Conservation (phyloP, 805 yeast species). For the Pichia nanzhaoensis region DNA sequence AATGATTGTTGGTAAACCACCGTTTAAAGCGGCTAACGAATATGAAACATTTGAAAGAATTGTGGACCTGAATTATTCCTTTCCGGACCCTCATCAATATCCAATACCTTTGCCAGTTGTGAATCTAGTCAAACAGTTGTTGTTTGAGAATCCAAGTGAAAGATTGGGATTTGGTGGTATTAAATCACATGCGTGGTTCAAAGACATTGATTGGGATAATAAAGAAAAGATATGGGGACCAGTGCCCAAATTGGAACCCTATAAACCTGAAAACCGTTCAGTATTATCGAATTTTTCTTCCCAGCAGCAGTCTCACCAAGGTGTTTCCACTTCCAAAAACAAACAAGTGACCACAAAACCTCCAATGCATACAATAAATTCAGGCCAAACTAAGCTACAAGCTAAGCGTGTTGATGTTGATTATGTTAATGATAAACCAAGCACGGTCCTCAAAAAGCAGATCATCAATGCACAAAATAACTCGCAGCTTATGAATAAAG, state of each 20-base stretch:
- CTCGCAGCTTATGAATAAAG: constrained; percentile 30
- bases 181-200: constrained; percentile 67
- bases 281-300: background rate
- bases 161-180: constrained; percentile 54
- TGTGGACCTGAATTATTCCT: constrained; percentile 65
- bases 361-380: background rate
- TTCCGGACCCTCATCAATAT: constrained; percentile 52
- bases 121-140: constrained; percentile 57
- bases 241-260: constrained; percentile 67
- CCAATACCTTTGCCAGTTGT: constrained; percentile 55
- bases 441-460: constrained; percentile 22
- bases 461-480: constrained; percentile 27
- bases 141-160: constrained; percentile 64
- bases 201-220: constrained; percentile 58
- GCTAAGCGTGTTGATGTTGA: constrained; percentile 2
- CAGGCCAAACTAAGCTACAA: background rate
- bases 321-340: background rate
- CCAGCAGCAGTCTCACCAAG: background rate
- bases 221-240: constrained; percentile 63
- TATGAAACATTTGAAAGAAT: constrained; percentile 85
- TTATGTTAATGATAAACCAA: constrained; percentile 8
- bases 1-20: constrained; percentile 77
- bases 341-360: background rate
- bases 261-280: constrained; percentile 36
- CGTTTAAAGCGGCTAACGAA: constrained; percentile 83